Evolutionary conservation across 257 asterid species (phyloP).

Genomic region (Gentiana dahurica): DNA sequence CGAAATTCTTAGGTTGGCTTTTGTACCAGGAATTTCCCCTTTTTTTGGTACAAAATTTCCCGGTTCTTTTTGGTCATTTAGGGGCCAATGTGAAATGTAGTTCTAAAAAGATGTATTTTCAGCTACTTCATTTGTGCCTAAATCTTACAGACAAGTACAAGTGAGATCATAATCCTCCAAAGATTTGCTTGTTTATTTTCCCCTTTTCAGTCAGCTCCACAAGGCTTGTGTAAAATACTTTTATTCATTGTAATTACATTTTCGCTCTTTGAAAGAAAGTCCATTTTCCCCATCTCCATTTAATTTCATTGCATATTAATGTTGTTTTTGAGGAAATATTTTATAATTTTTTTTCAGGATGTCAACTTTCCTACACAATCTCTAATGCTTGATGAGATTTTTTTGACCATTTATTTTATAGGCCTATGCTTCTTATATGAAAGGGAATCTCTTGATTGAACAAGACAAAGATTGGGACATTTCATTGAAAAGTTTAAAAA

Average conservation of each 20-base stretch:
- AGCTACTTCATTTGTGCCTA: too few relatives aligned
- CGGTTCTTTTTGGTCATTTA: too few relatives aligned
- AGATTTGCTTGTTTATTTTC: background rate
- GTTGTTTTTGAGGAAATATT: too few relatives aligned
- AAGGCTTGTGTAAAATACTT: too few relatives aligned
- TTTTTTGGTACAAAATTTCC: too few relatives aligned
- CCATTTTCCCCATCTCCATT: background rate
- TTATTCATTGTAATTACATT: background rate
- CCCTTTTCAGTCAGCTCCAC: background rate
- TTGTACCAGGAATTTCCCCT: too few relatives aligned
- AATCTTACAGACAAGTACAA: too few relatives aligned
- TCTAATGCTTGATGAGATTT: background rate
- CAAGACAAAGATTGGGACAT: slow-evolving; percentile 92
- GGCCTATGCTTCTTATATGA: slow-evolving; percentile 98
- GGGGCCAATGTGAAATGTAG: too few relatives aligned
- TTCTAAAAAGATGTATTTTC: too few relatives aligned
- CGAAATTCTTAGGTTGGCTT: too few relatives aligned
- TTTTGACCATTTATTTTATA: slow-evolving; percentile 20
- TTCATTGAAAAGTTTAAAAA: slow-evolving; percentile 83
- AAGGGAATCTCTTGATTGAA: slow-evolving; percentile 79
- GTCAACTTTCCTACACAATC: background rate
- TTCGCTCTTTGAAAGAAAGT: background rate
- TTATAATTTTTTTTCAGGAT: background rate
- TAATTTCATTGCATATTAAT: too few relatives aligned
- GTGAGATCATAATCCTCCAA: background rate